Evolutionary conservation across 805 yeast species (phyloP).

Genomic region (Candida cerambycidarum): DNA sequence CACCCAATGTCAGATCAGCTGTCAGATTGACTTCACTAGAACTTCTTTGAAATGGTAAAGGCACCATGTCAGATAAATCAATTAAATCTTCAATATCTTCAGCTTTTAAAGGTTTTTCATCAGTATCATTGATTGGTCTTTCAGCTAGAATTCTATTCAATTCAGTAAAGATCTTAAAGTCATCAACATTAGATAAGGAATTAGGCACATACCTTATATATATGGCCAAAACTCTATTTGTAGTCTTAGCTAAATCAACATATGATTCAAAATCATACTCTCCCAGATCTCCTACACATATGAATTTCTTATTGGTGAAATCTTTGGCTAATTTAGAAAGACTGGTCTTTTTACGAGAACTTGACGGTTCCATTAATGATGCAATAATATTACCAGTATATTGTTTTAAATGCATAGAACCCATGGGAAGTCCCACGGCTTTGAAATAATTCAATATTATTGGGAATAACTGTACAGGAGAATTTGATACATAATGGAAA

Average conservation of each 20-base stretch:
- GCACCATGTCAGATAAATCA: conserved; percentile 33
- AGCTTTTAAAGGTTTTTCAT: conserved; percentile 4
- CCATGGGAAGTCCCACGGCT: conserved; percentile 62
- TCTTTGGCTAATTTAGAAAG: conserved; percentile 64
- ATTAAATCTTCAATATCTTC: conserved; percentile 29
- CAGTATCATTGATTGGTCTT: conserved; percentile 1
- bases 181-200: conserved; percentile 61
- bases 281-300: conserved; percentile 93
- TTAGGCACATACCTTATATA: conserved; percentile 75
- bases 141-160: conserved; percentile 22
- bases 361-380: conserved; percentile 83
- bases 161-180: conserved; percentile 31
- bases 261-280: conserved; percentile 95
- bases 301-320: conserved; percentile 74
- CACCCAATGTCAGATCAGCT: background rate
- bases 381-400: conserved; percentile 81
- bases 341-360: conserved; percentile 71
- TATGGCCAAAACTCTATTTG: conserved; percentile 67
- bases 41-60: conserved; percentile 6
- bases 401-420: conserved; percentile 84
- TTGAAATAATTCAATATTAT: conserved; percentile 58
- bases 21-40: conserved; percentile 3
- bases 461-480: conserved; percentile 87
- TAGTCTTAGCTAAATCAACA: conserved; percentile 61
- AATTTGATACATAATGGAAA: conserved; percentile 93